These are phyloP conservation scores for Jimgerdemannia lactiflua DNA, from an alignment of 192 early-diverging fungal genomes.

Conservation along the genomic window DNA sequence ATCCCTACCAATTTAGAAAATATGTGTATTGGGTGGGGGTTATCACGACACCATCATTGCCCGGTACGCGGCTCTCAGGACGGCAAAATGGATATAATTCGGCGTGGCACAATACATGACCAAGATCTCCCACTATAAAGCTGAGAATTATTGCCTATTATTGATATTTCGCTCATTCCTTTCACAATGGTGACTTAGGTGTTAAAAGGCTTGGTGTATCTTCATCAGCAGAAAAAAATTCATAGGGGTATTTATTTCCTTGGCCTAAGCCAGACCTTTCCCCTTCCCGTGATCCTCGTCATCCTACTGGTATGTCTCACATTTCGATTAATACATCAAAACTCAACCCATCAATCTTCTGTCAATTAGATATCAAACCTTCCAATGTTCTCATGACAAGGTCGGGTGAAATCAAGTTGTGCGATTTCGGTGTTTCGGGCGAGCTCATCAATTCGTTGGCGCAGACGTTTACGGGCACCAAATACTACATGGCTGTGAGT, in stretches of 20 bases:
- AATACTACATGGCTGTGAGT: slow-evolving; percentile 93
- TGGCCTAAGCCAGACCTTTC: background rate
- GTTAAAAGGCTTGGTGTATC: slow-evolving; percentile 85
- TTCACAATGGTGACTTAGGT: slow-evolving; percentile 29
- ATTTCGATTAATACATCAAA: too few relatives aligned
- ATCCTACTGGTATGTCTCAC: too few relatives aligned
- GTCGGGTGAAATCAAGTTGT: slow-evolving; percentile 90
- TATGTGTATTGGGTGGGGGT: too few relatives aligned
- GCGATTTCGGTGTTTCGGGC: slow-evolving; percentile 96
- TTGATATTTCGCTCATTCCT: too few relatives aligned
- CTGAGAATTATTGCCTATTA: too few relatives aligned
- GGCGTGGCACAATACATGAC: too few relatives aligned
- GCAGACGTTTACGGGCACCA: slow-evolving; percentile 95
- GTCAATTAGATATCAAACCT: slow-evolving; percentile 87
- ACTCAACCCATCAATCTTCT: too few relatives aligned
- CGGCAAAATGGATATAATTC: too few relatives aligned
- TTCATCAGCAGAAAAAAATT: slow-evolving; percentile 84
- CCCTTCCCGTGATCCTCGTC: too few relatives aligned
- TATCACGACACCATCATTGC: background rate
- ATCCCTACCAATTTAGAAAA: background rate
- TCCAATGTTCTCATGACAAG: slow-evolving; percentile 94
- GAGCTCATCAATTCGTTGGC: slow-evolving; percentile 87
- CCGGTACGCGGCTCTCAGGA: background rate
- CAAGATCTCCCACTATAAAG: too few relatives aligned
- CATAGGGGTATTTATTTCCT: slow-evolving; percentile 70